phyloP scores from a whole-genome alignment of 2,329 filamentous ascomycete species.

The Stromatinia cepivora region DNA sequence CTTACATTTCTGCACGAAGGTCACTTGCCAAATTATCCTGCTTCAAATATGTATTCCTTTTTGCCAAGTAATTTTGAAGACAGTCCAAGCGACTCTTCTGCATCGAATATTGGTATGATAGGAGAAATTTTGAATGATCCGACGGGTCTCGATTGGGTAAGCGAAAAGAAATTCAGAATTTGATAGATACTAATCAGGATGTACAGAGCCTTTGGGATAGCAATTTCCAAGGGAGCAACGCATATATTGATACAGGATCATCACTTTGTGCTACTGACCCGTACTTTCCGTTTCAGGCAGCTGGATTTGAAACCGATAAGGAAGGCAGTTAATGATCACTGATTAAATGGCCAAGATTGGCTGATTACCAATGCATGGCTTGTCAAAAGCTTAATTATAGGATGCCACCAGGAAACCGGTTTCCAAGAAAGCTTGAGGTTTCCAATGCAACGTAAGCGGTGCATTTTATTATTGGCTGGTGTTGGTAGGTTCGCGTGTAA shows the following conservation, averaged over 20 bases:
- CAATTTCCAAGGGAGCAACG: conserved; percentile 12
- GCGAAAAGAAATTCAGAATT: background rate
- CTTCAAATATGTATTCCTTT: background rate
- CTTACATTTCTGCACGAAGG: background rate
- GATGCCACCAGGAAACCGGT: background rate
- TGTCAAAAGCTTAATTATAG: conserved; percentile 20
- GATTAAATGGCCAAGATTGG: background rate
- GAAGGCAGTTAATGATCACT: background rate
- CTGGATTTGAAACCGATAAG: background rate
- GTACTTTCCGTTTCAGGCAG: conserved; percentile 18
- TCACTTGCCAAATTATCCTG: background rate
- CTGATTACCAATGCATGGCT: background rate
- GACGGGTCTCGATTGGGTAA: conserved; percentile 19
- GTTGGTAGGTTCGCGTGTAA: background rate
- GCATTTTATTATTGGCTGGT: conserved; percentile 13
- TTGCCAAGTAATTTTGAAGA: background rate
- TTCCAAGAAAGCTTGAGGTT: conserved; percentile 20
- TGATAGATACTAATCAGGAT: background rate
- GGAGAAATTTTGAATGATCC: conserved; percentile 14
- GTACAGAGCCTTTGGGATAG: conserved; percentile 23
- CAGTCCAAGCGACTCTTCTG: background rate
- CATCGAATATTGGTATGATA: conserved; percentile 9
- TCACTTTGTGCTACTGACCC: background rate
- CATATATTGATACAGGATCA: background rate
- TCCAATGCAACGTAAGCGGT: background rate